These are phyloP conservation scores for Eutrema salsugineum DNA, from an alignment of 441 rosid genomes.

Conservation along the genomic window DNA sequence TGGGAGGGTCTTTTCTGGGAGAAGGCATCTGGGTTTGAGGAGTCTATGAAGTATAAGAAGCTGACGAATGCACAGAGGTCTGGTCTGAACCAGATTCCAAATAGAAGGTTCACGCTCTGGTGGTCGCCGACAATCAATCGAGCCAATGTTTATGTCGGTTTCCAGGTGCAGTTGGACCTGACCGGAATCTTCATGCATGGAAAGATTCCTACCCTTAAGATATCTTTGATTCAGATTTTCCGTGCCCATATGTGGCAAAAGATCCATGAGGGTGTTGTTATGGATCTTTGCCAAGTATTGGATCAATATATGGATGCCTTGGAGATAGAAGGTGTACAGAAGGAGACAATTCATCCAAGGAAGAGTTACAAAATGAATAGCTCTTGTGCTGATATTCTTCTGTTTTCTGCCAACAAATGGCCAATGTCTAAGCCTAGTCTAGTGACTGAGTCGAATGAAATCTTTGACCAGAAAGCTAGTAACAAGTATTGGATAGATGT, in stretches of 20 bases:
- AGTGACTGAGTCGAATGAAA: conserved; percentile 93
- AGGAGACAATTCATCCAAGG: conserved; percentile 98
- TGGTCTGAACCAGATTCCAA: conserved; percentile 98
- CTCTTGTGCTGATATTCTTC: conserved; percentile 96
- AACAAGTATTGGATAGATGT: conserved; percentile 98
- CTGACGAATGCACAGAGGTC: conserved; percentile 99
- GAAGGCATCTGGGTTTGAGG: conserved; percentile 98
- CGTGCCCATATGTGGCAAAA: conserved; percentile 99
- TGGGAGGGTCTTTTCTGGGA: conserved; percentile 99
- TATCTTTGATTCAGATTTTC: conserved; percentile 93
- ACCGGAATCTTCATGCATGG: conserved; percentile 98
- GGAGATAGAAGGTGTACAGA: conserved; percentile 96
- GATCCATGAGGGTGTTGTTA: conserved; percentile 97
- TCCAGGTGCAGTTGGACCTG: conserved; percentile 97
- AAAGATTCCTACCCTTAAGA: conserved; percentile 83
- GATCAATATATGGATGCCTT: conserved; percentile 95
- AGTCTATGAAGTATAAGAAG: conserved; percentile 98
- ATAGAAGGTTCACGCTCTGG: conserved; percentile 97
- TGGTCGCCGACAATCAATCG: conserved; percentile 99
- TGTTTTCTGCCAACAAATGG: conserved; percentile 97
- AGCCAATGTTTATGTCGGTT: conserved; percentile 95
- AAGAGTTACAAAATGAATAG: conserved; percentile 99
- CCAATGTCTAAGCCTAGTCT: conserved; percentile 99
- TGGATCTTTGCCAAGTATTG: conserved; percentile 98
- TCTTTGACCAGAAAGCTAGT: conserved; percentile 95